phyloP scores from a whole-genome alignment of 768 basidiomycete genomes.

The Cubamyces sp. region DNA sequence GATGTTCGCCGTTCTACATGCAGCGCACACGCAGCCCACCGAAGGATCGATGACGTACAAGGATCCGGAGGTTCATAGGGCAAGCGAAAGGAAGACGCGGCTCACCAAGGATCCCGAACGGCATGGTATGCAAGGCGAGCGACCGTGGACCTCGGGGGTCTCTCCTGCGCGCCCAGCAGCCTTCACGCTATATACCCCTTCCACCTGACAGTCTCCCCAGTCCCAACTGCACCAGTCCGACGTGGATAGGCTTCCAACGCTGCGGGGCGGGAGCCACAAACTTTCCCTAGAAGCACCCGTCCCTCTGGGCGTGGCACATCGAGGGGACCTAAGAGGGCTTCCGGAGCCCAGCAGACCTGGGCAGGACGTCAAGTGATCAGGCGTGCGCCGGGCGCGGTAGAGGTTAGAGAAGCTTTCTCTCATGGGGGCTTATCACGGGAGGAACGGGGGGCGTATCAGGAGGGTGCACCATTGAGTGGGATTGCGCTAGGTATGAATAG shows the following conservation, averaged over 20 bases:
- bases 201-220: background rate
- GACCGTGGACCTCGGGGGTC: background rate
- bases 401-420: conserved; percentile 13
- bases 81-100: background rate
- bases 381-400: background rate
- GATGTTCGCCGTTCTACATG: no score
- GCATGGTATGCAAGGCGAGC: conserved; percentile 29
- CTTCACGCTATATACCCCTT: background rate
- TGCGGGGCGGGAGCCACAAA: no score
- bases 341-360: background rate
- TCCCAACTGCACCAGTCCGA: background rate
- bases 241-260: background rate
- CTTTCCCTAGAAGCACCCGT: background rate
- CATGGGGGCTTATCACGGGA: conserved; percentile 8
- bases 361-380: conserved; percentile 9
- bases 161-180: background rate
- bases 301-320: background rate
- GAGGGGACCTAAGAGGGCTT: background rate
- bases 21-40: no score
- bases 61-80: no score
- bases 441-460: conserved; percentile 3
- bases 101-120: conserved; percentile 44
- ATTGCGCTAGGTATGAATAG: background rate
- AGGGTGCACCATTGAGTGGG: background rate
- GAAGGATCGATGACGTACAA: no score